Evolutionary conservation across 805 yeast genomes (phyloP).

Genomic region (Nakazawaea populi): DNA sequence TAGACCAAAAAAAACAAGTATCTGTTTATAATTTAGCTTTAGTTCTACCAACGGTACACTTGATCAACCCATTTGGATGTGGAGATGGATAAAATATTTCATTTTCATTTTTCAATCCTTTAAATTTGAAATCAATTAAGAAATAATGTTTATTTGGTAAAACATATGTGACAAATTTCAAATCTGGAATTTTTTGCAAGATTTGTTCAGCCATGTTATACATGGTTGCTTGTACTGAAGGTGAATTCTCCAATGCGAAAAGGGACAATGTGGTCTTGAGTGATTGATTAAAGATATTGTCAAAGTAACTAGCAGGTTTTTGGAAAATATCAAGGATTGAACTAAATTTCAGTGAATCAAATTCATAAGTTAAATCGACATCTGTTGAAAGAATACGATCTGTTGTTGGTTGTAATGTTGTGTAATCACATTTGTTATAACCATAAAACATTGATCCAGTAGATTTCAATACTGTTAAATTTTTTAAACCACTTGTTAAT

Average conservation of each 20-base stretch:
- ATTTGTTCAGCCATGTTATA: conserved; percentile 82
- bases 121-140: conserved; percentile 75
- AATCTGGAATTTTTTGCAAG: conserved; percentile 47
- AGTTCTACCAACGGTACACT: conserved; percentile 75
- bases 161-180: conserved; percentile 62
- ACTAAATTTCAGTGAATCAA: conserved; percentile 43
- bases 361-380: conserved; percentile 68
- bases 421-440: conserved; percentile 79
- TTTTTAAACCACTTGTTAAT: conserved; percentile 67
- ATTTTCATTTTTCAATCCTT: conserved; percentile 73
- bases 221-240: conserved; percentile 98
- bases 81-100: conserved; percentile 86
- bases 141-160: conserved; percentile 93
- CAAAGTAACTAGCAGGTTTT: conserved; percentile 54
- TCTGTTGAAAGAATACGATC: conserved; percentile 90
- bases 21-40: conserved; percentile 45
- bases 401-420: conserved; percentile 75
- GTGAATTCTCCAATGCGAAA: conserved; percentile 81
- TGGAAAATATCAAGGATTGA: conserved; percentile 42
- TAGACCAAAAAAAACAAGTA: background rate
- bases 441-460: conserved; percentile 94
- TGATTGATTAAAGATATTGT: conserved; percentile 55
- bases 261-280: conserved; percentile 64
- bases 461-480: conserved; percentile 78
- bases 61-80: conserved; percentile 90